Conservation (phyloP, 495 filamentous ascomycete genomes). For the Podospora sp. region DNA sequence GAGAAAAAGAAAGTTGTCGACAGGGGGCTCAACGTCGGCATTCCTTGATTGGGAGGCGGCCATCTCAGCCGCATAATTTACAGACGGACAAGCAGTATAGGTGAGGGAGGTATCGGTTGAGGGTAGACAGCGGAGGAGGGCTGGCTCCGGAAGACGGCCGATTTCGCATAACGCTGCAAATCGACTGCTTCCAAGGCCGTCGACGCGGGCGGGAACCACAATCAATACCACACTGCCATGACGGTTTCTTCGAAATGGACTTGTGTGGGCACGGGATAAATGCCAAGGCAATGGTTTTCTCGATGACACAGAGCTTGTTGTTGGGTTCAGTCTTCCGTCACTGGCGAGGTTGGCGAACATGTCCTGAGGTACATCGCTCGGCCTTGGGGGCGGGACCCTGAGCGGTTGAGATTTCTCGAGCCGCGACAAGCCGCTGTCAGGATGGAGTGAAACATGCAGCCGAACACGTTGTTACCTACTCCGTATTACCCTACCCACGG, state of each 20-base stretch:
- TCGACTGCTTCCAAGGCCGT: neutral
- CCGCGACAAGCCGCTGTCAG: neutral
- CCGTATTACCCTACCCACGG: neutral
- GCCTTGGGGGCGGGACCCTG: neutral
- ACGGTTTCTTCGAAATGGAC: neutral
- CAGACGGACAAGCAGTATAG: neutral
- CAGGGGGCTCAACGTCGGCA: constrained; percentile 2
- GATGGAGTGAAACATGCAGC: neutral
- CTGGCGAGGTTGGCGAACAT: neutral
- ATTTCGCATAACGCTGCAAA: neutral
- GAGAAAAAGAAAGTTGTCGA: neutral
- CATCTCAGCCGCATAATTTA: constrained; percentile 13
- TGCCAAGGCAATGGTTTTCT: constrained; percentile 5
- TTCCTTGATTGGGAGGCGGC: neutral
- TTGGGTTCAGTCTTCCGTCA: neutral
- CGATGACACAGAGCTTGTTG: neutral
- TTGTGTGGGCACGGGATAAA: neutral
- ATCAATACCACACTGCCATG: constrained; percentile 6
- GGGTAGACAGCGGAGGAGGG: neutral
- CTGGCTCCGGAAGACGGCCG: neutral
- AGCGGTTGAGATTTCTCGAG: neutral
- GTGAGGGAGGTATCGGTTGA: neutral
- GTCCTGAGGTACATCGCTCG: neutral
- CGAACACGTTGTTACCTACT: neutral
- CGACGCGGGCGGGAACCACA: neutral